phyloP scores from a whole-genome alignment of 495 filamentous ascomycete species.

The Lepidopterella palustris region DNA sequence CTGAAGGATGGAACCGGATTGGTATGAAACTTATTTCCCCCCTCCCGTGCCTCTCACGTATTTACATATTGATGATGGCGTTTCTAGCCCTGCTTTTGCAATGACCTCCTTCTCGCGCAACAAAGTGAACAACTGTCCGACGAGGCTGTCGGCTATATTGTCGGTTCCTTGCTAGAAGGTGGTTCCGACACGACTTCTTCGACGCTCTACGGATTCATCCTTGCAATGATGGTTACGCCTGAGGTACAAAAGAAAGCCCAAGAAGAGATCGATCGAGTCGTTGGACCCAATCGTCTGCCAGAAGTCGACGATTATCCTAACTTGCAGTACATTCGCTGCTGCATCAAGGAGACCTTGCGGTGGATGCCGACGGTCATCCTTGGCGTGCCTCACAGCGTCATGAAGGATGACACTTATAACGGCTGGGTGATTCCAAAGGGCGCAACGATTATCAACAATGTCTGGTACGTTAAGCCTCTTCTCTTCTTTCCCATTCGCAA shows the following conservation, averaged over 20 bases:
- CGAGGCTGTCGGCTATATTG: not conserved
- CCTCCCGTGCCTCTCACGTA: not conserved
- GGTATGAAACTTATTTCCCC: not conserved
- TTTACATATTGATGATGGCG: not conserved
- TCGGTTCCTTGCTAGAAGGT: not conserved
- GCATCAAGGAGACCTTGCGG: slow-evolving; percentile 17
- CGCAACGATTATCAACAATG: slow-evolving; percentile 33
- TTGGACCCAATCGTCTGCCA: not conserved
- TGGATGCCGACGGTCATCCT: slow-evolving; percentile 11
- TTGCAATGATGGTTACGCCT: slow-evolving; percentile 1
- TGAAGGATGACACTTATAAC: slow-evolving; percentile 18
- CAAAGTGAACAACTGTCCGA: not conserved
- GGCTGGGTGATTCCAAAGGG: slow-evolving; percentile 15
- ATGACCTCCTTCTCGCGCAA: not conserved
- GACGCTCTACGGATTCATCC: not conserved
- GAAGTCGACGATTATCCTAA: slow-evolving; percentile 7
- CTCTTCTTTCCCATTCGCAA: not conserved
- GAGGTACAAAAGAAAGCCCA: slow-evolving; percentile 6
- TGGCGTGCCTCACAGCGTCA: slow-evolving; percentile 5
- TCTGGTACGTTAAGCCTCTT: slow-evolving; percentile 20
- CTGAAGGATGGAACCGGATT: not conserved
- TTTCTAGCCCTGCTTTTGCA: slow-evolving; percentile 3
- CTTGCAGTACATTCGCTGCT: slow-evolving; percentile 16
- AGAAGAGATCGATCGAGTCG: slow-evolving; percentile 10
- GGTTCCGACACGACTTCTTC: slow-evolving; percentile 4